phyloP scores from a whole-genome alignment of 2,329 filamentous ascomycete genomes.

The Beauveria sp. region DNA sequence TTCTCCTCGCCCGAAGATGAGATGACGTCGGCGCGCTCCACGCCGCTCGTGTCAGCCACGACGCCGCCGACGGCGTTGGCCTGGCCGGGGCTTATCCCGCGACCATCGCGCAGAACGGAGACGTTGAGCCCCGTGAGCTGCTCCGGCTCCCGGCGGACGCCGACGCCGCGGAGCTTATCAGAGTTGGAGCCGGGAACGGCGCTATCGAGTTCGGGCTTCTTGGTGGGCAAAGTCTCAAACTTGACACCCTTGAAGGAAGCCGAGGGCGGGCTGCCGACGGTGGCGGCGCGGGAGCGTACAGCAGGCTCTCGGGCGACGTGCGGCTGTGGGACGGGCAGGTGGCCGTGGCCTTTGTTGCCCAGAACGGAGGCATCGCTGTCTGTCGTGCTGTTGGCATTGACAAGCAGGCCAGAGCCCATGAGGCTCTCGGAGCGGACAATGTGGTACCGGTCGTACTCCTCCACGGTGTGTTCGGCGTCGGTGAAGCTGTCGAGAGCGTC shows the following conservation, averaged over 20 bases:
- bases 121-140: background rate
- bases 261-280: conserved; percentile 1
- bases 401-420: conserved; percentile 29
- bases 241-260: background rate
- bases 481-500: conserved; percentile 73
- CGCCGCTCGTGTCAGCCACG: background rate
- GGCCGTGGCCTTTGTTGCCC: conserved; percentile 18
- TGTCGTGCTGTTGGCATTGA: conserved; percentile 22
- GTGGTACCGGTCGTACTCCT: conserved; percentile 53
- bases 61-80: conserved; percentile 8
- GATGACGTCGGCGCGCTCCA: conserved; percentile 6
- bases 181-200: background rate
- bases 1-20: conserved; percentile 9
- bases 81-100: conserved; percentile 10
- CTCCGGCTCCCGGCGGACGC: conserved; percentile 7
- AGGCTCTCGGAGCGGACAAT: conserved; percentile 44
- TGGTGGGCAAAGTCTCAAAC: background rate
- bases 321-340: conserved; percentile 14
- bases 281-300: conserved; percentile 8
- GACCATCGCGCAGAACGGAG: conserved; percentile 8
- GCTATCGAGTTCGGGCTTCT: background rate
- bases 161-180: conserved; percentile 7
- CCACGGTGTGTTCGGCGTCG: conserved; percentile 47
- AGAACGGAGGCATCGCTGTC: conserved; percentile 30
- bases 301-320: conserved; percentile 23